Percentiles rank a stretch among this genome's conserved stretches.
Evolutionary conservation across 2,329 filamentous ascomycete genomes (phyloP).

Genomic region (Phialemoniopsis sp.): DNA sequence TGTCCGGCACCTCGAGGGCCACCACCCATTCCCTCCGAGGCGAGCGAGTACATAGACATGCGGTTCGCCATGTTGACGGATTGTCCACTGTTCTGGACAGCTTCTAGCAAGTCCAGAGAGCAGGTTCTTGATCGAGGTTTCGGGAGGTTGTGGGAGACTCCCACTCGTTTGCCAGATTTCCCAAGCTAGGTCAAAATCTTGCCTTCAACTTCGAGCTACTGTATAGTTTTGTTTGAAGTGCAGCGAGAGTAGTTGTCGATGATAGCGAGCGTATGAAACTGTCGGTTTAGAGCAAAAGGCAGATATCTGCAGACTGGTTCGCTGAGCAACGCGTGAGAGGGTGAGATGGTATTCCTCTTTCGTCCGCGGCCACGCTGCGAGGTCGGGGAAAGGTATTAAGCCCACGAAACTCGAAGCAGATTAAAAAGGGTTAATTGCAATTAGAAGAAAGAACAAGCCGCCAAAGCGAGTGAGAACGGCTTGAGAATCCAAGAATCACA

Average conservation of each 20-base stretch:
- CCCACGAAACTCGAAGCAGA: background rate
- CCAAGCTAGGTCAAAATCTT: too few relatives aligned
- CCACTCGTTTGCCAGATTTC: too few relatives aligned
- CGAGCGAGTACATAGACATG: conserved; percentile 67
- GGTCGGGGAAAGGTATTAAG: conserved; percentile 1
- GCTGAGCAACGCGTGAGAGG: conserved; percentile 16
- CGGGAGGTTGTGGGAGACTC: background rate
- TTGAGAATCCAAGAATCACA: conserved; percentile 9
- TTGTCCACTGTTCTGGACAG: conserved; percentile 21
- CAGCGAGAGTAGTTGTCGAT: too few relatives aligned
- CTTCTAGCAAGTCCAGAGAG: background rate
- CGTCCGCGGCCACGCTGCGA: background rate
- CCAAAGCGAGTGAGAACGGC: conserved; percentile 57
- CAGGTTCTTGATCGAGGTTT: background rate
- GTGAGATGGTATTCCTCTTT: conserved; percentile 8
- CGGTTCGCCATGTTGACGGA: conserved; percentile 52
- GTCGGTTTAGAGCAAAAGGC: background rate
- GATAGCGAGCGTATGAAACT: conserved; percentile 3
- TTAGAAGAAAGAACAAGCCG: conserved; percentile 28
- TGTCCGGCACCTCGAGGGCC: conserved; percentile 56
- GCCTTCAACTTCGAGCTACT: too few relatives aligned
- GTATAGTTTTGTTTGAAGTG: too few relatives aligned
- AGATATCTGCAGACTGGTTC: conserved; percentile 9
- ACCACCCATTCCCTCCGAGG: conserved; percentile 55
- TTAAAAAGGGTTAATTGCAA: background rate